Percentiles rank a stretch among this genome's conserved stretches.
phyloP scores from a whole-genome alignment of 2,329 filamentous ascomycete species.

The Aureobasidium melanogenum region DNA sequence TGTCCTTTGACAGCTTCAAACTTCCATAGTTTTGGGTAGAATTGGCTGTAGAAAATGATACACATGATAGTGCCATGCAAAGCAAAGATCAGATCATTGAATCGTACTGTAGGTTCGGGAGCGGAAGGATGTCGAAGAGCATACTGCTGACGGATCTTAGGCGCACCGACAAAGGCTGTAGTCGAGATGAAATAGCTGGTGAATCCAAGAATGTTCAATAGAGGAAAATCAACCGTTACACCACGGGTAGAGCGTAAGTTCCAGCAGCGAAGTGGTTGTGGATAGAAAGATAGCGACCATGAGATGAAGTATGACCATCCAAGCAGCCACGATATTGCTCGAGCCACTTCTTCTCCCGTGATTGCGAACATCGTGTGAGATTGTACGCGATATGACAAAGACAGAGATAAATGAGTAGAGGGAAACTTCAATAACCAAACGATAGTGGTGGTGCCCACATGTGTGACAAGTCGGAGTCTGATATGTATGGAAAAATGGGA shows the following conservation, averaged over 20 bases:
- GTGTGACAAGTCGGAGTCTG: background rate
- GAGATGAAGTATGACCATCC: slow-evolving; percentile 15
- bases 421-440: background rate
- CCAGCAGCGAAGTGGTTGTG: slow-evolving; percentile 76
- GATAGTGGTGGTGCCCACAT: background rate
- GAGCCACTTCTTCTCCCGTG: background rate
- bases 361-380: background rate
- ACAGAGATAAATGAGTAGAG: background rate
- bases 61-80: slow-evolving; percentile 69
- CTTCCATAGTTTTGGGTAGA: slow-evolving; percentile 63
- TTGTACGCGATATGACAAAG: background rate
- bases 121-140: slow-evolving; percentile 65
- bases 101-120: slow-evolving; percentile 71
- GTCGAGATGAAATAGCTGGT: slow-evolving; percentile 68
- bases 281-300: slow-evolving; percentile 85
- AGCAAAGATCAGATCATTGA: slow-evolving; percentile 87
- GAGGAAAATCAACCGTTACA: slow-evolving; percentile 79
- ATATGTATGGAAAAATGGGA: too few relatives aligned
- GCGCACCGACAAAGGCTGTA: slow-evolving; percentile 66
- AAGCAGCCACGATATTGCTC: slow-evolving; percentile 1
- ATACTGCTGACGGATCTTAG: slow-evolving; percentile 71
- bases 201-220: slow-evolving; percentile 66
- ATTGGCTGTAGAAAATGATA: slow-evolving; percentile 66
- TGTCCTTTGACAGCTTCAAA: slow-evolving; percentile 50
- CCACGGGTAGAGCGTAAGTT: slow-evolving; percentile 69